Evolutionary conservation across 371 early-diverging fungal genomes (phyloP), one percentile per base, ranked within the genome.

Genomic region (Mortierella sp.): DNA sequence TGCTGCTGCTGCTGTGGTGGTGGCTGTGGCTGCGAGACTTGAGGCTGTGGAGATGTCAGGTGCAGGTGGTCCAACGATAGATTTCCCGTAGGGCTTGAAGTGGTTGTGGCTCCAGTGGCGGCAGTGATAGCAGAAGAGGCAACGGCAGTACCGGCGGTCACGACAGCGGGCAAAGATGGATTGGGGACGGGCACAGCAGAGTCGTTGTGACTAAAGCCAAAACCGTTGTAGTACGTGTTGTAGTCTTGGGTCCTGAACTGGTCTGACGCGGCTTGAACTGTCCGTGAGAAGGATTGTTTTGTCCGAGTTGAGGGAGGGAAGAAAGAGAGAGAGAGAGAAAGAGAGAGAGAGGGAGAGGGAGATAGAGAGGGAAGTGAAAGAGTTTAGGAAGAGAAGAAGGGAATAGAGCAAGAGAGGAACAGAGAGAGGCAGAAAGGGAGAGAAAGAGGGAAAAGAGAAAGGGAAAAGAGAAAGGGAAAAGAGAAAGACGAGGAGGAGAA

Each of bases 141-240:
- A 55, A 48, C n/a, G 23, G 58, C 48, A 19, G 23, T 2, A 45
- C 4, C 52, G 25, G 66, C 43, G 19, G 26, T 46, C 2, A 28
- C 7, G 7, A 44, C 23, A 50, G 57, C 37, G n/a, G 52, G 11
- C 46, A 55, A 25, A n/a, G 28, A 37, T 56, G 44, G 56, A 43
- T 37, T 44, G 9, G 53, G 12, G 43, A 28, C 46, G 44, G 37
- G 1, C 53, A 29, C 43, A 45, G 9, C 12, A 11, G 19, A n/a
- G 53, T 57, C 52, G 66, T 58, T 28, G 63, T 66, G 52, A 47
- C 61, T 61, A 45, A 60, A 60, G n/a, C 64, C 70, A 59, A 44
- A 59, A 30, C 60, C 59, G 70, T 69, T 70, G 48, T 23, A 64
- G 64, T 43, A 29, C 47, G 70, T 47, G 47, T 61, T 71, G 65